Evolutionary conservation across 176 grass and related monocot species (phyloP).

Genomic region (Aegilops bicornis): DNA sequence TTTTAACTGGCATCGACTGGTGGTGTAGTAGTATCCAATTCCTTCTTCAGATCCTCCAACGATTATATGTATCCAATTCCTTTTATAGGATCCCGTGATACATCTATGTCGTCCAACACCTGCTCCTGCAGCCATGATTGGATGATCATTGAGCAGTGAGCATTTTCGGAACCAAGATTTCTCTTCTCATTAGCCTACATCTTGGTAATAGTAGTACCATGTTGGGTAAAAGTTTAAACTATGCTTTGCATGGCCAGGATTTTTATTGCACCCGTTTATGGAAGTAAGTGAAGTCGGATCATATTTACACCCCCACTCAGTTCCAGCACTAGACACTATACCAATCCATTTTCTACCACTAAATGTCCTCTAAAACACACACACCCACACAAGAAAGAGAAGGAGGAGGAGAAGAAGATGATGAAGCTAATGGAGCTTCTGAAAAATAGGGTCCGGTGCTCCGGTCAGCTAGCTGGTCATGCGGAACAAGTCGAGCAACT

Average conservation of each 20-base stretch:
- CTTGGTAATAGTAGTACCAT: too few relatives aligned
- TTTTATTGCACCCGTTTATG: background rate
- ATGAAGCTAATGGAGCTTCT: background rate
- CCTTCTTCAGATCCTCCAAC: background rate
- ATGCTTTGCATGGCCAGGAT: background rate
- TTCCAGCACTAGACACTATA: background rate
- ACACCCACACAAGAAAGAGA: background rate
- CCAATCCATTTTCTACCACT: background rate
- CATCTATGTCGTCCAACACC: background rate
- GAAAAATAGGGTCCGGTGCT: background rate
- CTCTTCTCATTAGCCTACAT: too few relatives aligned
- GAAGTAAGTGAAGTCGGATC: background rate
- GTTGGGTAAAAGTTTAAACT: too few relatives aligned
- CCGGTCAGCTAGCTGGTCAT: background rate
- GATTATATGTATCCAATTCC: background rate
- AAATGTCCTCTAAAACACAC: background rate
- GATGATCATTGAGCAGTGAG: background rate
- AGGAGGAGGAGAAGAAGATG: background rate
- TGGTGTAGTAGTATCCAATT: background rate
- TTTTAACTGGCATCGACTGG: background rate
- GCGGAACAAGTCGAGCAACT: background rate
- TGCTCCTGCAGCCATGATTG: background rate
- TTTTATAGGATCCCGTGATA: background rate
- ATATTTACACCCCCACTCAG: conserved; percentile 26
- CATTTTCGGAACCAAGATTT: background rate